These are phyloP conservation scores for Calamus simplicifolius DNA, from an alignment of 176 grass and related monocot genomes.

Conservation along the genomic window DNA sequence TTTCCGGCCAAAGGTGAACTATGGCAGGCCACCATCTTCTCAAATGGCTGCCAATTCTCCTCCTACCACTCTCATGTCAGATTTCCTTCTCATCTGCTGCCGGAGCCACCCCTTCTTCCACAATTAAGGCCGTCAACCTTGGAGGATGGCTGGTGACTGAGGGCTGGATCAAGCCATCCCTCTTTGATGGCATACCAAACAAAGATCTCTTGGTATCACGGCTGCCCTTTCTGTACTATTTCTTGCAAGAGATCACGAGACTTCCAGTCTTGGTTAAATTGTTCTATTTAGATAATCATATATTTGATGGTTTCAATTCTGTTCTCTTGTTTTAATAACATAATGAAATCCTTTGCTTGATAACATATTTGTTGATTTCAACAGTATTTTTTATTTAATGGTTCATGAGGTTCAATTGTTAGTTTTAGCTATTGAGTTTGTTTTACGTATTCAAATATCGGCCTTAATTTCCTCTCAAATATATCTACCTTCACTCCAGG, in stretches of 20 bases:
- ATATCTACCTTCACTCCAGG: slow-evolving; percentile 13
- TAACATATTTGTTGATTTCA: no score
- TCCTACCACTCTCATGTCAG: background rate
- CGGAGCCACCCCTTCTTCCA: slow-evolving; percentile 10
- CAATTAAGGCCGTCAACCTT: slow-evolving; percentile 47
- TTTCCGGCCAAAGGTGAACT: background rate
- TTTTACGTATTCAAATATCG: no score
- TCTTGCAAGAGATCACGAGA: no score
- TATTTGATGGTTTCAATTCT: no score
- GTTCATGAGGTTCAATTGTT: no score
- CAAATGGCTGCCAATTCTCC: background rate
- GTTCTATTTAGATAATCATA: no score
- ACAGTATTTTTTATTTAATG: no score
- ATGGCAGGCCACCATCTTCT: background rate
- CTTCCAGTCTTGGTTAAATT: no score
- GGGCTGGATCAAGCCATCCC: slow-evolving; percentile 62
- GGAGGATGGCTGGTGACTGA: slow-evolving; percentile 68
- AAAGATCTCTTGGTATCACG: slow-evolving; percentile 40
- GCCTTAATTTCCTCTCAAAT: no score
- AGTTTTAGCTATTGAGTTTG: no score
- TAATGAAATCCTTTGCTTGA: no score
- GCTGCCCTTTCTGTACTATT: background rate
- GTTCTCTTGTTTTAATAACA: no score
- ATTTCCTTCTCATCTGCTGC: background rate
- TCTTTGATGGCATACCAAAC: slow-evolving; percentile 61